Evolutionary conservation across 2,329 filamentous ascomycete species (phyloP).

Genomic region (Trichoderma simmonsii): DNA sequence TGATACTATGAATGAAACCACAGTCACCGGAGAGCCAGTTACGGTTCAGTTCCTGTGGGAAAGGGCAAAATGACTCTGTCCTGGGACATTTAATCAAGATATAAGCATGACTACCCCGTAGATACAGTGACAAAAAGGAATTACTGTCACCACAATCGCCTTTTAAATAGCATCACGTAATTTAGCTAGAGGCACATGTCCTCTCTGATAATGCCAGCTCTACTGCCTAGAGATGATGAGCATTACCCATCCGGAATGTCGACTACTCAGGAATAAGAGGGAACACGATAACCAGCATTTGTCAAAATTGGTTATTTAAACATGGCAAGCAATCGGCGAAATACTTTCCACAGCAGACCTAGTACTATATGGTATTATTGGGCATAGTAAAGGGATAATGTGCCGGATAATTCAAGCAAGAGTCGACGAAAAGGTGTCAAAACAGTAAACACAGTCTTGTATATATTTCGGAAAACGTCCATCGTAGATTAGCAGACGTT

Average conservation of each 20-base stretch:
- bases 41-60: neutral
- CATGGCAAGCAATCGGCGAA: neutral
- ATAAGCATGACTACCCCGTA: neutral
- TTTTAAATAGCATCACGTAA: no score
- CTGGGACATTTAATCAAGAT: neutral
- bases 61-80: neutral
- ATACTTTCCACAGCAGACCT: neutral
- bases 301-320: neutral
- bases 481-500: neutral
- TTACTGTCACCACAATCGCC: neutral
- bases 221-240: neutral
- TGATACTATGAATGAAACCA: neutral
- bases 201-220: neutral
- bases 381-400: neutral
- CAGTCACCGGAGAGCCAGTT: neutral
- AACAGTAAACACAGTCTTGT: neutral
- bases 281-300: neutral
- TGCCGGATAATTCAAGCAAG: neutral
- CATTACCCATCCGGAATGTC: fast-evolving
- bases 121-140: neutral
- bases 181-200: no score
- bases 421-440: neutral
- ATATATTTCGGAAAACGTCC: neutral
- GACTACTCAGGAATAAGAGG: neutral
- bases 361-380: neutral